phyloP scores from a whole-genome alignment of 2,329 filamentous ascomycete species.

The Arthroderma sp. region DNA sequence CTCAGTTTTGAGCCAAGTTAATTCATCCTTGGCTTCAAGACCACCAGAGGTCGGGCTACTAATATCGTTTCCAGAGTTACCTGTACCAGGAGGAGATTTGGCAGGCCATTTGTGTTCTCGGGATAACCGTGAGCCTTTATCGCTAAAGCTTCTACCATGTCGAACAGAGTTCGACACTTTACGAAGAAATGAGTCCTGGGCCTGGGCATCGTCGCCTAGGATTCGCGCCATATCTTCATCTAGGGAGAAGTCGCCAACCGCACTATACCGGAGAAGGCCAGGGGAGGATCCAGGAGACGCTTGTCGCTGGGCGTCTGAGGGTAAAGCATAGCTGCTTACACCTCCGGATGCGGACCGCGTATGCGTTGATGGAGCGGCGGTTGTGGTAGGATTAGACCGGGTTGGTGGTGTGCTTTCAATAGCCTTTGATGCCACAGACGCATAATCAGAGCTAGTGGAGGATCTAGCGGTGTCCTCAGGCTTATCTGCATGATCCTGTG shows the following conservation, averaged over 20 bases:
- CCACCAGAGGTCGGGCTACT: conserved; percentile 59
- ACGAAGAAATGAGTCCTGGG: conserved; percentile 67
- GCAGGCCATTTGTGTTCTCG: conserved; percentile 55
- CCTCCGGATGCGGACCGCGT: conserved; percentile 8
- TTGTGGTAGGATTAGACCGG: neutral
- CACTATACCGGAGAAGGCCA: conserved; percentile 59
- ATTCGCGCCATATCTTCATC: conserved; percentile 93
- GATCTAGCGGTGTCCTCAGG: conserved; percentile 6
- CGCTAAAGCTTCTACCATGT: conserved; percentile 80
- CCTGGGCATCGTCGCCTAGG: conserved; percentile 52
- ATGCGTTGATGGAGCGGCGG: conserved; percentile 7
- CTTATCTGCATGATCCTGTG: conserved; percentile 14
- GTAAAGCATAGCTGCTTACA: neutral
- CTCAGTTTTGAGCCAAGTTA: conserved; percentile 55
- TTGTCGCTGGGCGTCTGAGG: conserved; percentile 12
- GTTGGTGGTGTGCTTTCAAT: conserved; percentile 9
- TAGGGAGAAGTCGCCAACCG: conserved; percentile 78
- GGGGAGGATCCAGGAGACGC: conserved; percentile 47
- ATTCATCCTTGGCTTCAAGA: conserved; percentile 47
- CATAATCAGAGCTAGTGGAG: conserved; percentile 2
- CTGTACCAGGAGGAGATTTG: conserved; percentile 49
- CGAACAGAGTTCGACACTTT: conserved; percentile 88
- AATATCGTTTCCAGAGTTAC: conserved; percentile 46
- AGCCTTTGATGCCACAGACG: conserved; percentile 1
- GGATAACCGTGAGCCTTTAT: conserved; percentile 45